phyloP scores from a whole-genome alignment of 306 rosid species.

The Geum urbanum region DNA sequence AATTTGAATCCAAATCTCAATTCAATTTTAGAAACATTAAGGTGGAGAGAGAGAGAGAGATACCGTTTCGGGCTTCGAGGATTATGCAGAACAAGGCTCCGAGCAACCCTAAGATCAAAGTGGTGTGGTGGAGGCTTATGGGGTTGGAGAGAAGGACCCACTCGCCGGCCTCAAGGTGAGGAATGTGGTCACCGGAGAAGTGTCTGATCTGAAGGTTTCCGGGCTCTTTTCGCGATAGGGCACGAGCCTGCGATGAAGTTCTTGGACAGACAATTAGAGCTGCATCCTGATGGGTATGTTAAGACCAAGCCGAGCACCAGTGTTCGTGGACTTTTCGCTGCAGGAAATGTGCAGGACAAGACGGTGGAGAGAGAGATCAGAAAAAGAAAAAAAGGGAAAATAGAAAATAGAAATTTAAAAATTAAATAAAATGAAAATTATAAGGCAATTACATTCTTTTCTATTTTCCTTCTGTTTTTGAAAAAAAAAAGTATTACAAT shows the following conservation, averaged over 20 bases:
- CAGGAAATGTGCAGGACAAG: slow-evolving; percentile 91
- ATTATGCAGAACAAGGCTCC: slow-evolving; percentile 67
- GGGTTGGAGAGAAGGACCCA: slow-evolving; percentile 29
- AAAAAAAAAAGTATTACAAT: too few relatives aligned
- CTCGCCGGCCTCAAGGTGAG: slow-evolving; percentile 71
- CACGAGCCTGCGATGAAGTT: slow-evolving; percentile 85
- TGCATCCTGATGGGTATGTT: slow-evolving; percentile 63
- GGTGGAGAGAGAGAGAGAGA: too few relatives aligned
- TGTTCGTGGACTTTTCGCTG: slow-evolving; percentile 72
- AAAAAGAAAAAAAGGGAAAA: too few relatives aligned
- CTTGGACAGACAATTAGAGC: slow-evolving; percentile 57
- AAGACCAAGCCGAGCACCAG: slow-evolving; percentile 58
- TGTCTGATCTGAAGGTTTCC: slow-evolving; percentile 59
- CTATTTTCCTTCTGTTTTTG: too few relatives aligned
- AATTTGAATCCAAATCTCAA: too few relatives aligned
- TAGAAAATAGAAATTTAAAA: too few relatives aligned
- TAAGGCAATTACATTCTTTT: too few relatives aligned
- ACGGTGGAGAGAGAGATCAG: too few relatives aligned
- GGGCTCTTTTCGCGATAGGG: slow-evolving; percentile 81
- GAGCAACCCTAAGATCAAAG: slow-evolving; percentile 57
- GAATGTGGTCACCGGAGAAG: slow-evolving; percentile 45
- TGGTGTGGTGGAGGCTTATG: slow-evolving; percentile 62
- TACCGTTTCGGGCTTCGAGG: slow-evolving; percentile 64
- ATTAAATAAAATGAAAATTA: too few relatives aligned
- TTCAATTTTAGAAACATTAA: too few relatives aligned